Conservation (phyloP, 768 basidiomycete genomes). For the Tricholoma terreum region DNA sequence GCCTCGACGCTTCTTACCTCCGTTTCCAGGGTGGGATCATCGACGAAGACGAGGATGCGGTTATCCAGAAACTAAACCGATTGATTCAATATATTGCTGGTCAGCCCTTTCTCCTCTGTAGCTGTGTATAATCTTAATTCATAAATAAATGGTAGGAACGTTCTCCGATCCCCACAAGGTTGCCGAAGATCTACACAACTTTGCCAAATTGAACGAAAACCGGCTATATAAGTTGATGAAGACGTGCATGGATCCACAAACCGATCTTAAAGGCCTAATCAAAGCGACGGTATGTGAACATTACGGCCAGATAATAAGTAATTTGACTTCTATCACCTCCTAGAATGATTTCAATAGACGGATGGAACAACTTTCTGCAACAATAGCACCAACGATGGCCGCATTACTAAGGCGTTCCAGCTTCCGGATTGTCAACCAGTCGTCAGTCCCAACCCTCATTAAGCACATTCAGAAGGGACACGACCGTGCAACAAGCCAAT, state of each 20-base stretch:
- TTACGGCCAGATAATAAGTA: not conserved
- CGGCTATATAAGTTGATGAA: constrained; percentile 83
- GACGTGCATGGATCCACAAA: constrained; percentile 79
- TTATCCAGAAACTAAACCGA: constrained; percentile 51
- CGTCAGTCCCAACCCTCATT: constrained; percentile 79
- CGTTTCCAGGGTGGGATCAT: constrained; percentile 77
- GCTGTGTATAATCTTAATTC: not conserved
- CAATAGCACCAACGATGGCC: constrained; percentile 64
- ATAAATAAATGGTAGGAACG: constrained; percentile 31
- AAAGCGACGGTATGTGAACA: constrained; percentile 65
- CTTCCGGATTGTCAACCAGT: constrained; percentile 77
- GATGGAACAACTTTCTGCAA: constrained; percentile 64
- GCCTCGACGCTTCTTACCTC: constrained; percentile 1
- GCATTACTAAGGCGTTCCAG: constrained; percentile 66
- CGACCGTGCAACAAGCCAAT: constrained; percentile 34
- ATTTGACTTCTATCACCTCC: not conserved
- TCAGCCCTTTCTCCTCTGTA: constrained; percentile 30
- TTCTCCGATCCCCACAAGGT: constrained; percentile 74
- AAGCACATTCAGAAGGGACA: constrained; percentile 57
- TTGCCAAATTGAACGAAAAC: constrained; percentile 84
- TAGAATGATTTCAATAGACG: constrained; percentile 79
- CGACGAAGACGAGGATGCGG: constrained; percentile 72
- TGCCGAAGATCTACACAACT: constrained; percentile 71
- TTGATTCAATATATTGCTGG: constrained; percentile 60
- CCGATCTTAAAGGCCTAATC: constrained; percentile 74